phyloP scores from a whole-genome alignment of 2,329 filamentous ascomycete species.

The Rachicladosporium sp. region DNA sequence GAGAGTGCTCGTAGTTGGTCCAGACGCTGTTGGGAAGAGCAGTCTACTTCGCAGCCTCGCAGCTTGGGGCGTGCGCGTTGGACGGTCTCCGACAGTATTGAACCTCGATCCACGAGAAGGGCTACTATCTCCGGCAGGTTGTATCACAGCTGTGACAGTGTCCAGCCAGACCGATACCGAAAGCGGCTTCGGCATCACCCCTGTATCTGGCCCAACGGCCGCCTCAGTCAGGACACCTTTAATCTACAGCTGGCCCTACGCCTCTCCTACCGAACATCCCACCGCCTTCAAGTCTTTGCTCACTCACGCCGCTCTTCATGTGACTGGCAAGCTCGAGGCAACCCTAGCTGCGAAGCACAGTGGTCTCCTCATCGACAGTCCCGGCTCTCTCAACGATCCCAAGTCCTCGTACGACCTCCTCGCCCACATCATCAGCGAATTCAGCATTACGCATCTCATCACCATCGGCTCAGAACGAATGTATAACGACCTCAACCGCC shows the following conservation, averaged over 20 bases:
- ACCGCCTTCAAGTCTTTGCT: constrained; percentile 59
- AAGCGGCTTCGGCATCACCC: constrained; percentile 71
- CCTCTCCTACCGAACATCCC: constrained; percentile 58
- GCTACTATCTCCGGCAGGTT: constrained; percentile 49
- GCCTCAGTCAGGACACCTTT: constrained; percentile 86
- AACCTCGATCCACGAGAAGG: constrained; percentile 72
- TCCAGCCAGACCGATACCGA: constrained; percentile 79
- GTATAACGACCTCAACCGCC: constrained; percentile 59
- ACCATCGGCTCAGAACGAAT: constrained; percentile 70
- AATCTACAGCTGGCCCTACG: constrained; percentile 75
- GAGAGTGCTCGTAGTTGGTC: constrained; percentile 72
- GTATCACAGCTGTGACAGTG: constrained; percentile 74
- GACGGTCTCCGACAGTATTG: constrained; percentile 62
- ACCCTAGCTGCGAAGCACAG: constrained; percentile 58
- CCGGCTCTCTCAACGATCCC: constrained; percentile 54
- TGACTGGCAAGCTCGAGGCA: constrained; percentile 64
- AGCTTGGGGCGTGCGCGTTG: constrained; percentile 75
- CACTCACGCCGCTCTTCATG: constrained; percentile 65
- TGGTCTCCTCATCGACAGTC: constrained; percentile 78
- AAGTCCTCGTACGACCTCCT: constrained; percentile 62
- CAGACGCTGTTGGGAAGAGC: constrained; percentile 62
- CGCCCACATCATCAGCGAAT: constrained; percentile 62
- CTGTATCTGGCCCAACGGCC: constrained; percentile 77
- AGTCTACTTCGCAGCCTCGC: constrained; percentile 42
- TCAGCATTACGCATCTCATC: constrained; percentile 61